Conservation (phyloP, 1,284 basidiomycete species). For the Sphagnurus paluster region DNA sequence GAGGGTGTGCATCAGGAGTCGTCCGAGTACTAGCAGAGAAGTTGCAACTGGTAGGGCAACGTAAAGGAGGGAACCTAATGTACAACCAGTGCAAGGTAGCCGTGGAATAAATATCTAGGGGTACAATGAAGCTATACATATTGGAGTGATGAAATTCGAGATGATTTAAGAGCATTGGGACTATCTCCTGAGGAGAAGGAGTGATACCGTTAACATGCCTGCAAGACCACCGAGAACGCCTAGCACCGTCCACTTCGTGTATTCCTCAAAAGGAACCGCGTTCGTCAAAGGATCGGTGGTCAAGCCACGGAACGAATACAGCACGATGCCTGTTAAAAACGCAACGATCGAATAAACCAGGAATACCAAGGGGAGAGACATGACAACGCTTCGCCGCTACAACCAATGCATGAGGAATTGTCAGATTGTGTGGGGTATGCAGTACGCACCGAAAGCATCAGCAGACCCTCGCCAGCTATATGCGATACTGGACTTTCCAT, state of each 20-base stretch:
- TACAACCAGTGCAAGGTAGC: not conserved
- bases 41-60: too few relatives aligned
- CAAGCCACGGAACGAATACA: constrained; percentile 63
- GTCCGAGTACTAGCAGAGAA: too few relatives aligned
- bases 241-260: constrained; percentile 61
- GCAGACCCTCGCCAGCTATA: constrained; percentile 54
- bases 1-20: too few relatives aligned
- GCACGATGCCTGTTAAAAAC: constrained; percentile 61
- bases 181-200: constrained; percentile 45
- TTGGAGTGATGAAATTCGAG: not conserved
- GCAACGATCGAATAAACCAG: constrained; percentile 66
- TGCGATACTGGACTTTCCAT: constrained; percentile 45
- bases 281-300: constrained; percentile 35
- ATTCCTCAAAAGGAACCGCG: constrained; percentile 51
- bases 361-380: constrained; percentile 74
- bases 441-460: constrained; percentile 57
- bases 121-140: constrained; percentile 2
- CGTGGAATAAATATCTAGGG: not conserved
- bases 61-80: not conserved
- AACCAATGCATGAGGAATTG: not conserved
- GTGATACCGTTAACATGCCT: constrained; percentile 58
- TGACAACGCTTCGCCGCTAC: constrained; percentile 60
- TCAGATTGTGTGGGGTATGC: not conserved
- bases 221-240: constrained; percentile 61
- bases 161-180: not conserved